Conservation (phyloP, 164 flowering plant species). For the Akebia trifoliata region DNA sequence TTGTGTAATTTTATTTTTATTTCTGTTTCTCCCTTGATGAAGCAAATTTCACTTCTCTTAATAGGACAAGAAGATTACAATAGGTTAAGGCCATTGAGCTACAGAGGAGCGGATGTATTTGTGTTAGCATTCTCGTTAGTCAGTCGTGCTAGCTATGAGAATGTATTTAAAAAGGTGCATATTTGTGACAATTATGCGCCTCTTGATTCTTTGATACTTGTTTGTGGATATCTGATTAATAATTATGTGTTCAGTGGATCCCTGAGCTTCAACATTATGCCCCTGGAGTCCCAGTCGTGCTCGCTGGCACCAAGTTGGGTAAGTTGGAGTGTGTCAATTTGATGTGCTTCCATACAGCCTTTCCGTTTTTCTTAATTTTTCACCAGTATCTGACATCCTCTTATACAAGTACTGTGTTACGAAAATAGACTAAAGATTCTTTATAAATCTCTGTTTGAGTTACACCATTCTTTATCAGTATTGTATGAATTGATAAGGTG, state of each 20-base stretch:
- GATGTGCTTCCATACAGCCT: background rate
- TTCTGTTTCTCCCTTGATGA: background rate
- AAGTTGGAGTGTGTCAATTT: conserved; percentile 16
- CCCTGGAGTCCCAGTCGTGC: conserved; percentile 82
- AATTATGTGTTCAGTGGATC: conserved; percentile 71
- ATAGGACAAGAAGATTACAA: conserved; percentile 97
- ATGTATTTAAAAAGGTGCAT: conserved; percentile 79
- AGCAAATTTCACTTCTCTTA: conserved; percentile 10
- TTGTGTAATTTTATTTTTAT: conserved; percentile 7
- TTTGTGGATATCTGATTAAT: conserved; percentile 13
- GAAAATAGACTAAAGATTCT: too few relatives aligned
- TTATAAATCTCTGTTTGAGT: too few relatives aligned
- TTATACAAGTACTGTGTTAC: too few relatives aligned
- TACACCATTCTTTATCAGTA: too few relatives aligned
- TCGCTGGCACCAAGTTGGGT: conserved; percentile 96
- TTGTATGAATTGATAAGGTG: too few relatives aligned
- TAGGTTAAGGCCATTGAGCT: conserved; percentile 94
- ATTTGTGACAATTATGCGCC: background rate
- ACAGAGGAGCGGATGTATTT: conserved; percentile 94
- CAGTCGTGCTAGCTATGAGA: conserved; percentile 95
- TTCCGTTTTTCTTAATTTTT: background rate
- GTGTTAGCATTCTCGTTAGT: conserved; percentile 90
- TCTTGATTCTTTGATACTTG: background rate
- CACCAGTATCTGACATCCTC: background rate
- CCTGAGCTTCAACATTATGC: conserved; percentile 95